A percentile compares a stretch with the other conserved stretches of the same genome.
These are phyloP conservation scores for Lachnellula subtilissima DNA, from an alignment of 2,329 filamentous ascomycete genomes.

Conservation along the genomic window DNA sequence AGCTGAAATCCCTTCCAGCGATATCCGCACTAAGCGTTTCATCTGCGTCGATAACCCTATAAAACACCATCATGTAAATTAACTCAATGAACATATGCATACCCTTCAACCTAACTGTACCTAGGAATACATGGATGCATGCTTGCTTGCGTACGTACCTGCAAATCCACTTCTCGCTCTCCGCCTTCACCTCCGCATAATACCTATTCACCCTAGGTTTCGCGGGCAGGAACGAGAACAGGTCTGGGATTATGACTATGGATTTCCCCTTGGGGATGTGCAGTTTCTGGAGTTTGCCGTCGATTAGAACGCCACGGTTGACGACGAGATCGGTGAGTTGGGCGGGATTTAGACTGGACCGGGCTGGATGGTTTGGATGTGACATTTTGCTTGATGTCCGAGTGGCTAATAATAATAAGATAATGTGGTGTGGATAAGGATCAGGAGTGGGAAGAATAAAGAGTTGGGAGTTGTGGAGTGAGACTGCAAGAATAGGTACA, in stretches of 20 bases:
- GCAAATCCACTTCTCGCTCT: slow-evolving; percentile 1
- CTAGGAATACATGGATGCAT: too few relatives aligned
- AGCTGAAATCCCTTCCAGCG: slow-evolving; percentile 3
- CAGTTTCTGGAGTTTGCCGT: not conserved
- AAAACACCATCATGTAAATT: too few relatives aligned
- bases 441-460: too few relatives aligned
- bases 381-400: too few relatives aligned
- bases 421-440: too few relatives aligned
- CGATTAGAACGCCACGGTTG: not conserved
- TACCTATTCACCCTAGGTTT: slow-evolving; percentile 1
- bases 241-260: slow-evolving; percentile 3
- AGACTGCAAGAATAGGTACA: too few relatives aligned
- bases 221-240: slow-evolving; percentile 4
- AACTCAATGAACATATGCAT: too few relatives aligned
- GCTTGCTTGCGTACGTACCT: not conserved
- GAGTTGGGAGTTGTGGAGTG: too few relatives aligned
- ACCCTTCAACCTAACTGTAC: too few relatives aligned
- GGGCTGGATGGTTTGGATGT: too few relatives aligned
- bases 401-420: too few relatives aligned
- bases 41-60: too few relatives aligned
- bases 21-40: not conserved
- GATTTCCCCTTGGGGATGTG: not conserved
- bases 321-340: not conserved
- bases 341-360: not conserved
- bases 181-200: not conserved